Evolutionary conservation across 495 filamentous ascomycete species (phyloP).

Genomic region (Sordaria brevicollis): DNA sequence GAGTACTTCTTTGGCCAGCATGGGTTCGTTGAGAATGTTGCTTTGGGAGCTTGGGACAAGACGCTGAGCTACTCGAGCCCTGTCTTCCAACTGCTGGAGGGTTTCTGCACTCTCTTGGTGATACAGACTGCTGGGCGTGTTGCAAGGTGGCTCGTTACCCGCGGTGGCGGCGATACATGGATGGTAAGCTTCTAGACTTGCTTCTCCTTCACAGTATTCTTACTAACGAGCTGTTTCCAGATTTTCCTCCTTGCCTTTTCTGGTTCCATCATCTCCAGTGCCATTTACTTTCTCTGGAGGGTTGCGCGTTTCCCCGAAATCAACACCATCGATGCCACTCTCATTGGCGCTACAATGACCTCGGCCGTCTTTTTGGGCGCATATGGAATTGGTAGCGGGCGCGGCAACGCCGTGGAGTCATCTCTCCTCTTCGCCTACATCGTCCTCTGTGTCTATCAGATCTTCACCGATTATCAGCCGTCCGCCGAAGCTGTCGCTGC

Average conservation of each 20-base stretch:
- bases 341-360: constrained; percentile 86
- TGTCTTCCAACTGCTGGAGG: constrained; percentile 86
- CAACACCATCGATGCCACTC: constrained; percentile 81
- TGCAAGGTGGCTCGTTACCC: constrained; percentile 90
- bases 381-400: constrained; percentile 88
- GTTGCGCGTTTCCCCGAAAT: constrained; percentile 90
- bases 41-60: constrained; percentile 83
- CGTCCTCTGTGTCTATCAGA: constrained; percentile 95
- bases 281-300: constrained; percentile 93
- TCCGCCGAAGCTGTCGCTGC: constrained; percentile 50
- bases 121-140: constrained; percentile 93
- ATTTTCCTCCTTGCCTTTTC: constrained; percentile 82
- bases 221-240: constrained; percentile 28
- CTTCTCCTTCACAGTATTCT: neutral
- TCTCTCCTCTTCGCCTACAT: constrained; percentile 94
- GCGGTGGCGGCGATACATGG: constrained; percentile 87
- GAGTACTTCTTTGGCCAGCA: constrained; percentile 80
- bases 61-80: constrained; percentile 88
- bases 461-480: constrained; percentile 95
- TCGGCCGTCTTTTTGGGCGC: constrained; percentile 85
- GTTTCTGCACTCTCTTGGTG: constrained; percentile 91
- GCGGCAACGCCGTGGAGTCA: constrained; percentile 92
- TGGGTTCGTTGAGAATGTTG: constrained; percentile 64
- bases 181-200: constrained; percentile 56
- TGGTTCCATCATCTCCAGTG: constrained; percentile 81